Base-by-base conservation (phyloP, 2,329 filamentous ascomycete genomes). In the Diaporthe vexans region DNA sequence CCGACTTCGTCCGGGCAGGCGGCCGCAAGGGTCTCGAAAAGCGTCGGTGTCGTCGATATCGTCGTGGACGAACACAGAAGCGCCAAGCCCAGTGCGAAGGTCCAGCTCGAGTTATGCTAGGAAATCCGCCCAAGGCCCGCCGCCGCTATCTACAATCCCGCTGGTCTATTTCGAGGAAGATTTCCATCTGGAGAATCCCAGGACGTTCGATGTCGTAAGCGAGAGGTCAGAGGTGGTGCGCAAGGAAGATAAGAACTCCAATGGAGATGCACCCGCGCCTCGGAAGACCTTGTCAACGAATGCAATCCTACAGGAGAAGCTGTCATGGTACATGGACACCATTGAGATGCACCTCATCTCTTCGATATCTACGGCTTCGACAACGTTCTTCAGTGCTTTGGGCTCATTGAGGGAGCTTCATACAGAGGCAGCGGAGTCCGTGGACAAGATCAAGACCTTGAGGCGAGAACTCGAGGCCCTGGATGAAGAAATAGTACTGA, bases 261-360 rank as follows among this genome's bases (percentile, higher is more conserved):
- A 92, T 81, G 91, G 91, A 7, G 86, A 85, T 68, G 84, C 88
- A 0, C 84, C 88, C 29, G 88, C 89, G 15, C 92, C 94, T 11
- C 91, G 96, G 75, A 98, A 98, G 82, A 94, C 94, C 1, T 87
- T 99, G 37, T 96, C 96, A 10, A 98, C 95, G 0, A 99, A 99
- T 83, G 97, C 97, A 0, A 99, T 99, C 74, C 83, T 99, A 48
- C 97, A 99, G 82, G 97, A 99, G 83, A 99, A 99, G 83, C 87
- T 99, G 17, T 98, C 97, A 0, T 99, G 97, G 97, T 99, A 99
- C 82, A 98, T 99, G 95, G 97, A 99, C 82, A 99, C 97, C 0
- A 95, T 99, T 29, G 97, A 99, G 82, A 95, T 99, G 72, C 97
- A 99, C 81, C 87, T 99, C 10, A 98, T 99, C 78, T 95, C 94